Conservation (phyloP, 108 stramenopile species). For the Aurantiochytrium sp. region DNA sequence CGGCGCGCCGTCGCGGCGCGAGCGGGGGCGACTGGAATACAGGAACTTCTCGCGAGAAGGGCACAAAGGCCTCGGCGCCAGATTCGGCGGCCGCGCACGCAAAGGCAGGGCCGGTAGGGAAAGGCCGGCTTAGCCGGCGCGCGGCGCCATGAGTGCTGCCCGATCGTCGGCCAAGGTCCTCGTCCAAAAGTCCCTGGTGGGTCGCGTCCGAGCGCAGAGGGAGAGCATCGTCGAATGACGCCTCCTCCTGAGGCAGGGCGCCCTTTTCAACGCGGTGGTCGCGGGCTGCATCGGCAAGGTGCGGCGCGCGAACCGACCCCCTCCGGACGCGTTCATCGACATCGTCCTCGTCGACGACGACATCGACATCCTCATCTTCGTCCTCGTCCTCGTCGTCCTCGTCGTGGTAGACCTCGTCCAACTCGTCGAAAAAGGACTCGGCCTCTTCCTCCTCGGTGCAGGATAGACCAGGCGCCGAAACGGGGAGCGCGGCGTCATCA, state of each 20-base stretch:
- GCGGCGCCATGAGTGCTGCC: no score
- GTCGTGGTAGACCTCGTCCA: constrained; percentile 1
- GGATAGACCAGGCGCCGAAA: neutral
- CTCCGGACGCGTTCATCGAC: neutral
- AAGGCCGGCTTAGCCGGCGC: no score
- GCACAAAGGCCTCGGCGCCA: neutral
- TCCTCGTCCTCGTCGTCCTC: constrained; percentile 16
- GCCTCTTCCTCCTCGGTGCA: neutral
- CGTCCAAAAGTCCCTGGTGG: no score
- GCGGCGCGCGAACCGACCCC: no score
- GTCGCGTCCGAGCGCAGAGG: no score
- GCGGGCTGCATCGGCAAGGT: no score
- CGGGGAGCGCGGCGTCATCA: neutral
- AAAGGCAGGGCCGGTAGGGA: no score
- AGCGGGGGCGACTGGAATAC: neutral
- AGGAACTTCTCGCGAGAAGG: neutral
- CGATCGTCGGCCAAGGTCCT: no score
- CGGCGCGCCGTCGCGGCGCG: neutral
- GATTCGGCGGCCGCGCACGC: no score
- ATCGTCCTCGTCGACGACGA: neutral
- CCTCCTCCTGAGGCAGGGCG: no score
- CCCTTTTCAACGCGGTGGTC: no score
- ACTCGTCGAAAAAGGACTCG: neutral
- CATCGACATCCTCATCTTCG: neutral
- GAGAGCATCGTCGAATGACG: no score